Evolutionary conservation across 2,329 filamentous ascomycete species (phyloP).

Genomic region (Epichloe uncinata): DNA sequence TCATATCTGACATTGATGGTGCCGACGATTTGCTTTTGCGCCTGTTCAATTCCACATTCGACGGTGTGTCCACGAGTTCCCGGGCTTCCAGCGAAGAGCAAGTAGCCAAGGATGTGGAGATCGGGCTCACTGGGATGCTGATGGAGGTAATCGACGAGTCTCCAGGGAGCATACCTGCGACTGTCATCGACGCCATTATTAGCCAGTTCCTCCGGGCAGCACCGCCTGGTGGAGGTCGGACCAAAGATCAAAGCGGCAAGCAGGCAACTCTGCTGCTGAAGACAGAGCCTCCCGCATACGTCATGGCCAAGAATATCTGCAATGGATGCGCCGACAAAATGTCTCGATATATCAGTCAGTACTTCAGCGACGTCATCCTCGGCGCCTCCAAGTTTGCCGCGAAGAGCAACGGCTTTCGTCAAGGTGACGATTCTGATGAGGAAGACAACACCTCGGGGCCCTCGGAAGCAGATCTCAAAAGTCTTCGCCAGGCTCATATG

Average conservation of each 20-base stretch:
- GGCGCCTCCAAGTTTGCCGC: slow-evolving; percentile 57
- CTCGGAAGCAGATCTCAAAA: slow-evolving; percentile 72
- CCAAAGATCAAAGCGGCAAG: slow-evolving; percentile 54
- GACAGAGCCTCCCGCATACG: slow-evolving; percentile 82
- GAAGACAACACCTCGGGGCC: slow-evolving; percentile 48
- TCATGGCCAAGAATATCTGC: slow-evolving; percentile 92
- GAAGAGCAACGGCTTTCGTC: slow-evolving; percentile 43
- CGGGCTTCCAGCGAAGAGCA: slow-evolving; percentile 67
- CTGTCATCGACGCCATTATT: slow-evolving; percentile 84
- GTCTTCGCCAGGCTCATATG: slow-evolving; percentile 78
- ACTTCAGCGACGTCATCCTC: slow-evolving; percentile 93
- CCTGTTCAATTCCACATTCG: slow-evolving; percentile 82
- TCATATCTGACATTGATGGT: slow-evolving; percentile 77
- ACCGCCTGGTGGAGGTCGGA: slow-evolving; percentile 49
- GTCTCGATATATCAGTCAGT: slow-evolving; percentile 86
- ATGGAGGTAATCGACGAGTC: slow-evolving; percentile 81
- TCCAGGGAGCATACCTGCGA: slow-evolving; percentile 52
- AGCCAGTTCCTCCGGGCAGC: slow-evolving; percentile 90
- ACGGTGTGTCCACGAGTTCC: slow-evolving; percentile 69
- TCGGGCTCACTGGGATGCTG: slow-evolving; percentile 78
- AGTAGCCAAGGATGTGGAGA: slow-evolving; percentile 84
- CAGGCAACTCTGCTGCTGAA: slow-evolving; percentile 78
- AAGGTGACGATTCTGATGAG: slow-evolving; percentile 50
- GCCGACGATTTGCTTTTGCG: slow-evolving; percentile 66
- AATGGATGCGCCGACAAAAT: slow-evolving; percentile 84